Conservation (phyloP, 1,284 basidiomycete genomes). For the Irpex sp. region DNA sequence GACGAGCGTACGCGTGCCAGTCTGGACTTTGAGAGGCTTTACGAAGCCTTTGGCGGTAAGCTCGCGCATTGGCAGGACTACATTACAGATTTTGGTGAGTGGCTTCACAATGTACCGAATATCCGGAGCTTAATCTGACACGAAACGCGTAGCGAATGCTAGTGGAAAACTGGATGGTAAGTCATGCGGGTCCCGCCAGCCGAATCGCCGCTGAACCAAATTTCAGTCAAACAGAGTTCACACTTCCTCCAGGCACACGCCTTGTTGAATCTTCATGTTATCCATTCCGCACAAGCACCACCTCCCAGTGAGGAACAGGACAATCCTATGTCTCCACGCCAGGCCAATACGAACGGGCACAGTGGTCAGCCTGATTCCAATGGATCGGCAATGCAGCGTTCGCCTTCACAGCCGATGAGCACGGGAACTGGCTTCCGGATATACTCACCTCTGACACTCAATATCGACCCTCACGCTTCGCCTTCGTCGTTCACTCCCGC, state of each 20-base stretch:
- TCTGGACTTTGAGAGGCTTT: conserved; percentile 69
- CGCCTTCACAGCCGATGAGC: conserved; percentile 32
- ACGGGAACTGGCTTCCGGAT: conserved; percentile 52
- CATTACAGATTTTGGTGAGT: conserved; percentile 61
- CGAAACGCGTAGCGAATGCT: conserved; percentile 26
- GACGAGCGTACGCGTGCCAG: conserved; percentile 50
- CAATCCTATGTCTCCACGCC: conserved; percentile 12
- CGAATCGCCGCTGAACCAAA: conserved; percentile 8
- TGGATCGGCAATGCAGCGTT: conserved; percentile 3
- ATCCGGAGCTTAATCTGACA: neutral
- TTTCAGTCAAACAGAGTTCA: conserved; percentile 64
- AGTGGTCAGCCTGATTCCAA: neutral
- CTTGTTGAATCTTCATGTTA: conserved; percentile 70
- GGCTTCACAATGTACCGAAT: too few species aligned
- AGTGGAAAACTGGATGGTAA: conserved; percentile 36
- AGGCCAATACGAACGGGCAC: conserved; percentile 1
- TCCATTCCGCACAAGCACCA: conserved; percentile 62
- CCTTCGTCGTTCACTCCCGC: conserved; percentile 19
- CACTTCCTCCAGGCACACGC: conserved; percentile 77
- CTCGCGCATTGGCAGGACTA: conserved; percentile 79
- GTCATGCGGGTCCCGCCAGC: conserved; percentile 18
- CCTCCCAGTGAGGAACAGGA: conserved; percentile 20
- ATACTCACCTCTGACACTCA: conserved; percentile 47
- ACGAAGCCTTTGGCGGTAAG: conserved; percentile 78
- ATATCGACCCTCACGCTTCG: conserved; percentile 32